Evolutionary conservation across 1,139 yeast genomes (phyloP).

Genomic region (Suhomyces bolitotheri): DNA sequence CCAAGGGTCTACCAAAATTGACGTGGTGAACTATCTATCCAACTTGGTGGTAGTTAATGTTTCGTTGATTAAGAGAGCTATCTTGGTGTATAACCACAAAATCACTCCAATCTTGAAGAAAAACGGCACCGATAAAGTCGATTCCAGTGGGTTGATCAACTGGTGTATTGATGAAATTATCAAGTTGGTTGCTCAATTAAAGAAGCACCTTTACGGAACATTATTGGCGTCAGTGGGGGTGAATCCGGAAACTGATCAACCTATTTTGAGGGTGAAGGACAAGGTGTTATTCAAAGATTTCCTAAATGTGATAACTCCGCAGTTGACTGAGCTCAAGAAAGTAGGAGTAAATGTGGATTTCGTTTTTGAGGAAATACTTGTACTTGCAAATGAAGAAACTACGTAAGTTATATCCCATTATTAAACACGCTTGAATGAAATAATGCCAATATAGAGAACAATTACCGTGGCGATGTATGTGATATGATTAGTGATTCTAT

Average conservation of each 20-base stretch:
- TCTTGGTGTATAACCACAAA: slow-evolving; percentile 33
- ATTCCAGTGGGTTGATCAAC: slow-evolving; percentile 47
- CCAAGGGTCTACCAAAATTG: slow-evolving; percentile 49
- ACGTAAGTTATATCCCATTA: too few relatives aligned
- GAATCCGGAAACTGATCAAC: slow-evolving; percentile 28
- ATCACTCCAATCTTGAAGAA: slow-evolving; percentile 37
- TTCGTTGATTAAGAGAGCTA: slow-evolving; percentile 40
- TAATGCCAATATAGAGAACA: too few relatives aligned
- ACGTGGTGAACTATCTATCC: slow-evolving; percentile 46
- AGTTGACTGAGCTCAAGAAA: slow-evolving; percentile 59
- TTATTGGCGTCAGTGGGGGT: slow-evolving; percentile 35
- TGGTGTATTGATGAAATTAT: slow-evolving; percentile 77
- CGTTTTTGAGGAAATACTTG: slow-evolving; percentile 42
- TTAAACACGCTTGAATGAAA: too few relatives aligned
- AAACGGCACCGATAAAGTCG: slow-evolving; percentile 27
- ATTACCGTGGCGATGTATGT: too few relatives aligned
- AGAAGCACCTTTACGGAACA: slow-evolving; percentile 69
- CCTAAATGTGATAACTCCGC: slow-evolving; percentile 54
- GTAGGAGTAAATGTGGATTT: slow-evolving; percentile 77
- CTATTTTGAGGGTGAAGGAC: slow-evolving; percentile 33
- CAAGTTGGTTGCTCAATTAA: slow-evolving; percentile 57
- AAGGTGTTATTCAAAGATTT: slow-evolving; percentile 41
- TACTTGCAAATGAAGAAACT: slow-evolving; percentile 9
- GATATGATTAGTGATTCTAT: neutral
- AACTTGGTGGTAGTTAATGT: slow-evolving; percentile 45